Evolutionary conservation across 208 protist genomes (phyloP).

Genomic region (Leptomonas seymouri): DNA sequence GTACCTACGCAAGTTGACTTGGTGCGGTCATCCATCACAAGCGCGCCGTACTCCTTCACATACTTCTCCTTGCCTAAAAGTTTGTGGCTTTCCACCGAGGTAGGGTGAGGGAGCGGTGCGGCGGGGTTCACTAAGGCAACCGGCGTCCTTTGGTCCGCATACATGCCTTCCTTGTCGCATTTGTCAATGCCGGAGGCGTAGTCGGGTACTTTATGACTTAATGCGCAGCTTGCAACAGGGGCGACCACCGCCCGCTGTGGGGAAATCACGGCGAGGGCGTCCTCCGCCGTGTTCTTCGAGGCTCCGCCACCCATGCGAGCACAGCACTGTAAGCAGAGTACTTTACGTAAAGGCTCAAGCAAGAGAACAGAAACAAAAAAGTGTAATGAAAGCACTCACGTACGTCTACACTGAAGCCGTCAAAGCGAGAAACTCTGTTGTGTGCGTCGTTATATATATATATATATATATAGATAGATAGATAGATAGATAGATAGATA

Average conservation of each 20-base stretch:
- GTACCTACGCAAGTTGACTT: slow-evolving; percentile 36
- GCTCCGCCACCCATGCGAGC: slow-evolving; percentile 17
- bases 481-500: too few species aligned
- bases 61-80: slow-evolving; percentile 85
- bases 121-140: slow-evolving; percentile 2
- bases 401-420: too few species aligned
- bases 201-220: background rate
- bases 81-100: slow-evolving; percentile 8
- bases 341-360: too few species aligned
- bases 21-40: slow-evolving; percentile 70
- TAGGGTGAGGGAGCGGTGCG: background rate
- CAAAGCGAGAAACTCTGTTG: too few species aligned
- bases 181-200: background rate
- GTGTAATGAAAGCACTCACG: too few species aligned
- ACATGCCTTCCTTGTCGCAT: background rate
- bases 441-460: too few species aligned
- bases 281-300: background rate
- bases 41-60: slow-evolving; percentile 73
- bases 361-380: background rate
- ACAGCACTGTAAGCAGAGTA: background rate
- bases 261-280: background rate
- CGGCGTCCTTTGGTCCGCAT: background rate
- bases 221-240: background rate
- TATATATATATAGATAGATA: too few species aligned
- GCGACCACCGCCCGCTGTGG: background rate